These are phyloP conservation scores for Teunomyces aglyptinius DNA, from an alignment of 805 yeast species.

Conservation along the genomic window DNA sequence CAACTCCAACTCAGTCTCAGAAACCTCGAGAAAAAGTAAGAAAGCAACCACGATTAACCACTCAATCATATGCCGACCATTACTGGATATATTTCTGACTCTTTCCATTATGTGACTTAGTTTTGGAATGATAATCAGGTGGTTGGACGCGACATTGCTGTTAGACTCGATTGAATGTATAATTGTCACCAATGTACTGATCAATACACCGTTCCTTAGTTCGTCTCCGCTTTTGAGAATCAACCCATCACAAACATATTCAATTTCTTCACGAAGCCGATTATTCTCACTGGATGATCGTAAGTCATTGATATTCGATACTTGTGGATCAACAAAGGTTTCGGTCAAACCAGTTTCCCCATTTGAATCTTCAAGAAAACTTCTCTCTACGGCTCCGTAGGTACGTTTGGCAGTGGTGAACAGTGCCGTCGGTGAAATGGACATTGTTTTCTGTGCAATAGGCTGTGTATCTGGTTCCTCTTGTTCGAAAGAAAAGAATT, in stretches of 20 bases:
- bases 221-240: constrained; percentile 5
- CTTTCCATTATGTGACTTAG: neutral
- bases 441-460: neutral
- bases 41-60: neutral
- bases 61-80: neutral
- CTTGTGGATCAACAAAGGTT: constrained; percentile 5
- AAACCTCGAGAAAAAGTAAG: neutral
- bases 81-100: neutral
- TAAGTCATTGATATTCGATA: constrained; percentile 17
- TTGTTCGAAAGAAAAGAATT: neutral
- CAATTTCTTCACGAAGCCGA: constrained; percentile 13
- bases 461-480: neutral
- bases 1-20: neutral
- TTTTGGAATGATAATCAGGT: neutral
- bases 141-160: neutral
- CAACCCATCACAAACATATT: constrained; percentile 18
- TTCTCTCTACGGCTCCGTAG: neutral
- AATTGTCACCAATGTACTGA: neutral
- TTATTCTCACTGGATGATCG: constrained; percentile 13
- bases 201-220: neutral
- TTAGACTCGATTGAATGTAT: neutral
- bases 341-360: neutral
- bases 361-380: neutral
- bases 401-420: neutral
- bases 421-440: neutral